Evolutionary conservation across 148 eudicot species (phyloP), one percentile per base, ranked within the genome.

Genomic region (Simmondsia chinensis): DNA sequence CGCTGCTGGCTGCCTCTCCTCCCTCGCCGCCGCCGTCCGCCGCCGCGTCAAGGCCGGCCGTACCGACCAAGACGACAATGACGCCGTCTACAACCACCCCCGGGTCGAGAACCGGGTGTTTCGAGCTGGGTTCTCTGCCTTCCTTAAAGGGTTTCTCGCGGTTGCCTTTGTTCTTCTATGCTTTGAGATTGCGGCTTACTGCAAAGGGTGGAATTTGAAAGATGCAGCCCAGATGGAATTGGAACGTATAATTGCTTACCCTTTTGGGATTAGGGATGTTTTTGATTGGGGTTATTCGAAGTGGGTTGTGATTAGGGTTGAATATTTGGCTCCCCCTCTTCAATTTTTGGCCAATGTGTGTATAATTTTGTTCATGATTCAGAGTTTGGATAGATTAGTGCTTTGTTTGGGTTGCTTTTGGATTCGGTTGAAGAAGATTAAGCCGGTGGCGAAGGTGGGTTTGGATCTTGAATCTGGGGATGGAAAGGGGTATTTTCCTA

Each of bases 401-500:
- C 67, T 74, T 39, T 74, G 76, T 40, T 50, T 74, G 43, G 80
- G 80, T 39, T 74, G 73, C 57, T 70, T 74, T 40, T 74, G 80
- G 80, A 74, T 70, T 51, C 70, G 70, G 41, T 28, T 45, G 23
- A 62, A 50, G 59, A 63, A 56, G 55, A 70, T 74, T 43, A 70
- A 59, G 58, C 80, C 80, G 19, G 36, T 16, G 44, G 16, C 66
- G 30, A 36, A 58, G 16, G n/a, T n/a, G n/a, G 80, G 50, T 4
- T 57, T 58, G 14, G 61, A 61, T 2, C 54, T 57, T 26, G 42
- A 58, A 40, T 66, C 58, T 2, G 34, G 43, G 27, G 80, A 74
- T 63, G 73, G 58, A 1, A 50, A 27, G 15, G 27, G 47, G 28
- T 59, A 68, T 37, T n/a, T n/a, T n/a, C 82, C 82, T 7, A 71